These are phyloP conservation scores for Claviceps sp. DNA, from an alignment of 2,329 filamentous ascomycete genomes.

Conservation along the genomic window DNA sequence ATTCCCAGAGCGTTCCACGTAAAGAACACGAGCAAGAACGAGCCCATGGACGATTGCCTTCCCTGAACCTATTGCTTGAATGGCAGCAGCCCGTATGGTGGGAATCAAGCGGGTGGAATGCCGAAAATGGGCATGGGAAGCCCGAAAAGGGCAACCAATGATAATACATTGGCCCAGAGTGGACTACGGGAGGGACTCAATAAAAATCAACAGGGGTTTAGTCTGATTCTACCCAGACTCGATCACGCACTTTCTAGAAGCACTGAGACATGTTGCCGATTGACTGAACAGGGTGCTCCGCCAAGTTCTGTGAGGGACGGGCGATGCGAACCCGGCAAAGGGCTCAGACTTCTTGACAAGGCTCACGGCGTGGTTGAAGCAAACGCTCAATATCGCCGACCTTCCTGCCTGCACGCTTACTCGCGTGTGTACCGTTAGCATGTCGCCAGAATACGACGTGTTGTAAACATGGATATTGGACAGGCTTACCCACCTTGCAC, in stretches of 20 bases:
- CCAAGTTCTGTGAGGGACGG: slow-evolving; percentile 2
- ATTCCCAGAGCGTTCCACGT: slow-evolving; percentile 3
- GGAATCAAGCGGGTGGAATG: slow-evolving; percentile 1
- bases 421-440: background rate
- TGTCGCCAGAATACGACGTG: background rate
- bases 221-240: slow-evolving; percentile 3
- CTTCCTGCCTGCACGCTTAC: background rate
- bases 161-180: slow-evolving; percentile 1
- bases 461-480: background rate
- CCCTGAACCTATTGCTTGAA: background rate
- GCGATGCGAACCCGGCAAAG: background rate
- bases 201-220: slow-evolving; percentile 1
- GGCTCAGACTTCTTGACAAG: background rate
- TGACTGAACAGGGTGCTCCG: background rate
- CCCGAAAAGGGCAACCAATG: slow-evolving; percentile 2
- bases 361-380: background rate
- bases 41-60: background rate
- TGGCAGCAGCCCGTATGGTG: background rate
- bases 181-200: background rate
- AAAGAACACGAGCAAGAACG: background rate
- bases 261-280: slow-evolving; percentile 2
- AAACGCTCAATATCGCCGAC: background rate
- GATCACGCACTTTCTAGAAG: slow-evolving; percentile 1
- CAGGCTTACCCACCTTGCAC: background rate
- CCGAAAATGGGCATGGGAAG: background rate